Conservation (phyloP, 1,284 basidiomycete genomes). For the Baeospora myosura region DNA sequence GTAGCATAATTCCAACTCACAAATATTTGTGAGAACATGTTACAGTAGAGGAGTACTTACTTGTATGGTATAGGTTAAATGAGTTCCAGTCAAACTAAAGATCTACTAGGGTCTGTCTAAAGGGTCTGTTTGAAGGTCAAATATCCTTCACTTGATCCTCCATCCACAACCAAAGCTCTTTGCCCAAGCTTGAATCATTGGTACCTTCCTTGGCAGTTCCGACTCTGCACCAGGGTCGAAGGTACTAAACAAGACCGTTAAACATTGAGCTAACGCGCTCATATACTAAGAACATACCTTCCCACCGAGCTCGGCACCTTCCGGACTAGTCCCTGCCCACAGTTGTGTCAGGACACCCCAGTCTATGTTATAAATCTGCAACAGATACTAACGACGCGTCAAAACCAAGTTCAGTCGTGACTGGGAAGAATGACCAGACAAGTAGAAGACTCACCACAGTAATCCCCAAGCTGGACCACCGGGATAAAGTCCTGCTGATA, state of each 20-base stretch:
- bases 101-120: neutral
- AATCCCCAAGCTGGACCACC: too few species aligned
- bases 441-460: neutral
- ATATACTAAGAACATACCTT: neutral
- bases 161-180: constrained; percentile 1
- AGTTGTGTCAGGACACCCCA: neutral
- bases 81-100: neutral
- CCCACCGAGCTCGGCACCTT: neutral
- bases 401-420: neutral
- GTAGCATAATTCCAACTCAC: too few species aligned
- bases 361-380: neutral
- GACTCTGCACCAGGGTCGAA: neutral
- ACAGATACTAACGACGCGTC: neutral
- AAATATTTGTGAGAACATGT: too few species aligned
- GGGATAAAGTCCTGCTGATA: neutral
- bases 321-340: neutral
- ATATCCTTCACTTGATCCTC: constrained; percentile 3
- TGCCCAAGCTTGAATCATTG: neutral
- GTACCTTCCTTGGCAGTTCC: neutral
- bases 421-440: neutral
- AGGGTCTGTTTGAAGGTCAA: neutral
- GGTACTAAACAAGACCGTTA: neutral
- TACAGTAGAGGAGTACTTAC: too few species aligned
- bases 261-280: neutral
- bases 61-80: too few species aligned